These are phyloP conservation scores for Moesziomyces sp. DNA, from an alignment of 1,284 basidiomycete species.

Conservation along the genomic window DNA sequence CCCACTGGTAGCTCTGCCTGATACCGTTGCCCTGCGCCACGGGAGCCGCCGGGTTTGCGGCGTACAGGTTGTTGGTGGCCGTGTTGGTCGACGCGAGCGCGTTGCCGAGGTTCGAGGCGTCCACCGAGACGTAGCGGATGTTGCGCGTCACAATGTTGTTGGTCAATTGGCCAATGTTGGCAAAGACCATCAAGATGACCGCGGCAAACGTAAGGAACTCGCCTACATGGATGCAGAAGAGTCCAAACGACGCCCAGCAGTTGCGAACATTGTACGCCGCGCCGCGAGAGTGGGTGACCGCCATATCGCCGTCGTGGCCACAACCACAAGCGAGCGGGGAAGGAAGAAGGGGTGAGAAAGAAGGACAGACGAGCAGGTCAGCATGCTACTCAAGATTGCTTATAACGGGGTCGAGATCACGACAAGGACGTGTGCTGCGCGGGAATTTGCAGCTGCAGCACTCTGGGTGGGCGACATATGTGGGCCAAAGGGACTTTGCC, in stretches of 20 bases:
- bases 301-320: conserved; percentile 5
- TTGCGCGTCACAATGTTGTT: conserved; percentile 65
- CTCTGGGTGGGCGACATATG: too few species aligned
- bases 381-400: not conserved
- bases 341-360: not conserved
- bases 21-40: conserved; percentile 43
- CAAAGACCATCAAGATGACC: conserved; percentile 58
- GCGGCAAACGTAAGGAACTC: conserved; percentile 64
- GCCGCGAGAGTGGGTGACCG: conserved; percentile 4
- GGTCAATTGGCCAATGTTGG: conserved; percentile 63
- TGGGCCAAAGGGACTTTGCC: too few species aligned
- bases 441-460: too few species aligned
- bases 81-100: conserved; percentile 23
- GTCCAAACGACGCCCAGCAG: conserved; percentile 19
- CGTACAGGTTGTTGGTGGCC: conserved; percentile 45
- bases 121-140: conserved; percentile 54
- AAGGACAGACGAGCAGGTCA: not conserved
- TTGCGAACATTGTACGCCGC: conserved; percentile 9
- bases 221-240: conserved; percentile 48
- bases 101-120: conserved; percentile 35
- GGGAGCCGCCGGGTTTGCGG: conserved; percentile 31
- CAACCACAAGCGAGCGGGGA: not conserved
- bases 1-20: conserved; percentile 54
- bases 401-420: too few species aligned
- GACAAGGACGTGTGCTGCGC: too few species aligned